A percentile compares a stretch with the other conserved stretches of the same genome.
Conservation (phyloP, 805 yeast species). For the Starmerella stigmatis region DNA sequence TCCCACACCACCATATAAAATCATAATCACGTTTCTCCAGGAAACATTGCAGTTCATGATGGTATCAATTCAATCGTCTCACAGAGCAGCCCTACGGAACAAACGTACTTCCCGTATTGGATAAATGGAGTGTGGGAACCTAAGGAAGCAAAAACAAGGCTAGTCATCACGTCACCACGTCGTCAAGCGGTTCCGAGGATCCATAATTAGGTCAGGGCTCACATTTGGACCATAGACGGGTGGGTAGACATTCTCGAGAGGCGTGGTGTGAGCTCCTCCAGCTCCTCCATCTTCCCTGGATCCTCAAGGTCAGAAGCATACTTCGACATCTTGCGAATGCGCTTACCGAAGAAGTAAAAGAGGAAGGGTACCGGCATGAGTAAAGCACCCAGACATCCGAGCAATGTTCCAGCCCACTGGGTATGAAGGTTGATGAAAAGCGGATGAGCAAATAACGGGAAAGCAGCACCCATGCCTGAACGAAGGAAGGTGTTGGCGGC, state of each 20-base stretch:
- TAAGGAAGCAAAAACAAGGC: too few species aligned
- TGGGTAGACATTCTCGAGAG: neutral
- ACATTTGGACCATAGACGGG: neutral
- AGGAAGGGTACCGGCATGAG: slow-evolving; percentile 49
- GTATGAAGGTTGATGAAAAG: slow-evolving; percentile 43
- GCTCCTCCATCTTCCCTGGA: neutral
- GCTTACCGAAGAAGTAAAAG: slow-evolving; percentile 41
- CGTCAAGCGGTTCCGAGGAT: too few species aligned
- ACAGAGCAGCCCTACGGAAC: too few species aligned
- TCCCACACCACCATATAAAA: too few species aligned
- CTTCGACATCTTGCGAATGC: slow-evolving; percentile 19
- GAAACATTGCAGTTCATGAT: too few species aligned
- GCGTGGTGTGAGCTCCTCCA: neutral
- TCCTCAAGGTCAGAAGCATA: slow-evolving; percentile 14
- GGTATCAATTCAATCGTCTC: too few species aligned
- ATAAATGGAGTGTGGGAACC: too few species aligned
- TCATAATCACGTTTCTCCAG: too few species aligned
- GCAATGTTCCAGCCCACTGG: slow-evolving; percentile 45
- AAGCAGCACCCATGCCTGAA: slow-evolving; percentile 49
- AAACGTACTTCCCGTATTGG: too few species aligned
- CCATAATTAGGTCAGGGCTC: neutral
- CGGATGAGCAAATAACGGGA: slow-evolving; percentile 49
- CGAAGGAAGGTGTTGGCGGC: slow-evolving; percentile 55
- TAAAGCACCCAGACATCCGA: slow-evolving; percentile 42
- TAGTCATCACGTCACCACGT: too few species aligned